phyloP scores from a whole-genome alignment of 2,329 filamentous ascomycete species.

The Beauveria bassiana region DNA sequence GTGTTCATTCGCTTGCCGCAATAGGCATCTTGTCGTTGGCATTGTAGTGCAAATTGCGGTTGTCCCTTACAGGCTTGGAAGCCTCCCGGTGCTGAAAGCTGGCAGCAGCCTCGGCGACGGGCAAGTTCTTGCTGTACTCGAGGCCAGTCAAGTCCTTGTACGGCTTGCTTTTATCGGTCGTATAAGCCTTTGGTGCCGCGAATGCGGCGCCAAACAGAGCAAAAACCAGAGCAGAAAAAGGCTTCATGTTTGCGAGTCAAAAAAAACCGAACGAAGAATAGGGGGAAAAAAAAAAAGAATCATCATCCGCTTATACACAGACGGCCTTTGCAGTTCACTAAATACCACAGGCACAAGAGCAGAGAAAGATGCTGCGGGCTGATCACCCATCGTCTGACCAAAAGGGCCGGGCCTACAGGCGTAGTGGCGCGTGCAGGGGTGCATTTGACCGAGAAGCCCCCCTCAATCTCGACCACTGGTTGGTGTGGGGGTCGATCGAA shows the following conservation, averaged over 20 bases:
- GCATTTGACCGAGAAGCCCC: conserved; percentile 4
- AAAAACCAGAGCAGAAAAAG: background rate
- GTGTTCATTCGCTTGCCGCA: background rate
- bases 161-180: background rate
- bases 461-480: background rate
- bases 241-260: background rate
- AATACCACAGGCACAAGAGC: background rate
- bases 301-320: background rate
- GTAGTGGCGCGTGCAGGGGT: conserved; percentile 1
- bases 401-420: background rate
- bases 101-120: background rate
- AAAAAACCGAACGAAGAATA: too few relatives aligned
- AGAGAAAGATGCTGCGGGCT: background rate
- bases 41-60: conserved; percentile 3
- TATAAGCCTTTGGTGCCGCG: background rate
- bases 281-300: background rate
- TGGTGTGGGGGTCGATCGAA: background rate
- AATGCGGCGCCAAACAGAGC: background rate
- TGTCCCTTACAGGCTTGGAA: background rate
- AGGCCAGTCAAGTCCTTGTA: conserved; percentile 5
- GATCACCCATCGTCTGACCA: background rate
- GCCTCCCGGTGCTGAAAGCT: background rate
- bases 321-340: background rate
- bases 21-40: background rate
- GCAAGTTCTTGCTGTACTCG: background rate